Evolutionary conservation across 805 yeast species (phyloP).

Genomic region (Zygoascus biomembranicola): DNA sequence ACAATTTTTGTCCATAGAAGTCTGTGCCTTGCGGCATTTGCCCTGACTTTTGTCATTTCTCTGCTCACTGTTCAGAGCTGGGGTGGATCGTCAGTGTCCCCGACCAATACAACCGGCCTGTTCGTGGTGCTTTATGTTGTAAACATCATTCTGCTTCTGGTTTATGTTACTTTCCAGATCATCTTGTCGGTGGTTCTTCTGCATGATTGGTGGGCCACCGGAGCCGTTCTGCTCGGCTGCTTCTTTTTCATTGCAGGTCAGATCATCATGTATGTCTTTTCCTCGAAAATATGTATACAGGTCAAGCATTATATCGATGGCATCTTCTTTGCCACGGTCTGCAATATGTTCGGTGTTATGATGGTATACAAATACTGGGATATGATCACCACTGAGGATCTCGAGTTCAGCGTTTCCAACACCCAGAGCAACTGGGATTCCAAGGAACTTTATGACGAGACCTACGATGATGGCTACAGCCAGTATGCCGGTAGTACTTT

Average conservation of each 20-base stretch:
- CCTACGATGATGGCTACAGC: conserved; percentile 18
- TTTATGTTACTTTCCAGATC: conserved; percentile 61
- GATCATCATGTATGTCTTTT: conserved; percentile 61
- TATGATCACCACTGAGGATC: conserved; percentile 87
- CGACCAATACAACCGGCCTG: conserved; percentile 54
- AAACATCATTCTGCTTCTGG: conserved; percentile 56
- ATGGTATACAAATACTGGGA: conserved; percentile 97
- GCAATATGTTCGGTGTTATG: conserved; percentile 78
- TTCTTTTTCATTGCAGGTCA: conserved; percentile 80
- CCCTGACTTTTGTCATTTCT: conserved; percentile 56
- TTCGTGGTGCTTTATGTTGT: conserved; percentile 63
- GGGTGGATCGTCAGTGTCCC: conserved; percentile 37
- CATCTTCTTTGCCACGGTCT: conserved; percentile 68
- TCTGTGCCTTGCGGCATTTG: conserved; percentile 49
- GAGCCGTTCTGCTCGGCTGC: conserved; percentile 65
- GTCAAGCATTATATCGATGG: conserved; percentile 89
- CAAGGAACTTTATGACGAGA: conserved; percentile 26
- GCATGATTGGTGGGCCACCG: conserved; percentile 79
- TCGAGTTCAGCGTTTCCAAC: conserved; percentile 74
- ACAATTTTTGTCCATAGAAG: conserved; percentile 53
- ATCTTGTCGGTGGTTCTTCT: conserved; percentile 59
- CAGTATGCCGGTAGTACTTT: conserved; percentile 30
- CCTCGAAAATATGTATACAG: conserved; percentile 54
- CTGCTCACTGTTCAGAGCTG: conserved; percentile 64
- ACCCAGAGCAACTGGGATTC: conserved; percentile 36